These are phyloP conservation scores for Phyllosticta capitalensis DNA, from an alignment of 2,329 filamentous ascomycete genomes.

Conservation along the genomic window DNA sequence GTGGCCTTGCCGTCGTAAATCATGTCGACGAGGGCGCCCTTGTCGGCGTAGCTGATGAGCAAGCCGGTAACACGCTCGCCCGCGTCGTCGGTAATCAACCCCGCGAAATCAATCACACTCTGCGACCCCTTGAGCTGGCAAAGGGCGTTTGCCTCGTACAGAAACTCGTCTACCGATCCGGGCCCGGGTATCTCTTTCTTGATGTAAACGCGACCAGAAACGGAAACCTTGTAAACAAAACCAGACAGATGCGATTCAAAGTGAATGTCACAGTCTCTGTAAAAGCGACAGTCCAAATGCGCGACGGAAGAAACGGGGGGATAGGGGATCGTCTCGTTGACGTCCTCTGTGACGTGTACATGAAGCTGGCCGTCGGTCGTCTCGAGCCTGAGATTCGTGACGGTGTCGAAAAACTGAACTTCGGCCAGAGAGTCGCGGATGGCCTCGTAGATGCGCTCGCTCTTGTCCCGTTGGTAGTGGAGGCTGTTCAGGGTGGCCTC, in stretches of 20 bases:
- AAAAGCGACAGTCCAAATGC: conserved; percentile 52
- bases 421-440: conserved; percentile 62
- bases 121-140: conserved; percentile 61
- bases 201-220: conserved; percentile 64
- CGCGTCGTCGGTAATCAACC: conserved; percentile 74
- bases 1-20: conserved; percentile 65
- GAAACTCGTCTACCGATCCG: conserved; percentile 89
- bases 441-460: conserved; percentile 9
- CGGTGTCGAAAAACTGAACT: conserved; percentile 91
- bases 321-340: conserved; percentile 88
- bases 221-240: conserved; percentile 87
- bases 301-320: conserved; percentile 63
- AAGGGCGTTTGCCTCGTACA: conserved; percentile 96
- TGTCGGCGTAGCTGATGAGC: conserved; percentile 76
- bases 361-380: conserved; percentile 81
- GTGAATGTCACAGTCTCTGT: conserved; percentile 63
- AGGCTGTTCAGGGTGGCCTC: conserved; percentile 72
- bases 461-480: conserved; percentile 78
- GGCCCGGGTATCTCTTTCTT: conserved; percentile 98
- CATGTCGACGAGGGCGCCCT: conserved; percentile 81
- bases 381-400: conserved; percentile 90
- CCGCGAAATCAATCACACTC: conserved; percentile 78
- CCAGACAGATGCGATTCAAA: conserved; percentile 93
- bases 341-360: conserved; percentile 95
- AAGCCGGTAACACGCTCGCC: conserved; percentile 72